A percentile compares a stretch with the other conserved stretches of the same genome.
phyloP scores from a whole-genome alignment of 1,284 basidiomycete genomes.

The Cutaneotrichosporon arboriforme region DNA sequence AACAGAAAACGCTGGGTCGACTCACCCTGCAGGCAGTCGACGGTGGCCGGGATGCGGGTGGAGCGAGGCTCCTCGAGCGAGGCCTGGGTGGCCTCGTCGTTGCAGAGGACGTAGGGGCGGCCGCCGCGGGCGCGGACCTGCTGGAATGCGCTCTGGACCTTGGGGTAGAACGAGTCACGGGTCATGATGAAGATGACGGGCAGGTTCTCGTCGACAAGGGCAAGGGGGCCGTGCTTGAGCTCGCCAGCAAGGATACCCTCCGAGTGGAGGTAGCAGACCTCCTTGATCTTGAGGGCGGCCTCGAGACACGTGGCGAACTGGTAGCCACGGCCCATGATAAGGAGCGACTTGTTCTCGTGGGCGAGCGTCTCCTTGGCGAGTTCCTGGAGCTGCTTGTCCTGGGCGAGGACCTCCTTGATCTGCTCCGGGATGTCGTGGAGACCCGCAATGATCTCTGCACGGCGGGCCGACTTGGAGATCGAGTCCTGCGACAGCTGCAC shows the following conservation, averaged over 20 bases:
- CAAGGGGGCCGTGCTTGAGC: conserved; percentile 91
- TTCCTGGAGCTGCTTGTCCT: conserved; percentile 73
- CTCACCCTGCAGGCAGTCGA: conserved; percentile 95
- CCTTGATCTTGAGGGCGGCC: conserved; percentile 99
- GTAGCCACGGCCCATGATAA: conserved; percentile 98
- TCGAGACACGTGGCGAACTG: conserved; percentile 97
- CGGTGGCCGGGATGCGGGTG: conserved; percentile 86
- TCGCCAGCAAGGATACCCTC: conserved; percentile 83
- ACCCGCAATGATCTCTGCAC: conserved; percentile 89
- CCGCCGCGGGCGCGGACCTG: conserved; percentile 98
- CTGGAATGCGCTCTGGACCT: conserved; percentile 81
- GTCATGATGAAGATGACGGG: conserved; percentile 99
- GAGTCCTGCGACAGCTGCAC: conserved; percentile 96
- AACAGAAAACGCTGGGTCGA: too few relatives aligned
- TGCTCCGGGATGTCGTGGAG: conserved; percentile 83
- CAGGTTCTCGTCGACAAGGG: conserved; percentile 96
- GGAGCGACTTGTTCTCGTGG: conserved; percentile 71
- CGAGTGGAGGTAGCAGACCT: conserved; percentile 63
- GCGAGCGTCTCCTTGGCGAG: conserved; percentile 72
- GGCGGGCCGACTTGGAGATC: conserved; percentile 81
- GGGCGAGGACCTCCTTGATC: conserved; percentile 81
- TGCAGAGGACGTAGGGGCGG: conserved; percentile 91
- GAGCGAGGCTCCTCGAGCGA: conserved; percentile 60
- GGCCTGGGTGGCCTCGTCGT: conserved; percentile 64
- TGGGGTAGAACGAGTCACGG: conserved; percentile 94